Percentiles rank a stretch among this genome's conserved stretches.
These are phyloP conservation scores for Schizonepeta tenuifolia DNA, from an alignment of 257 asterid species.

Conservation along the genomic window DNA sequence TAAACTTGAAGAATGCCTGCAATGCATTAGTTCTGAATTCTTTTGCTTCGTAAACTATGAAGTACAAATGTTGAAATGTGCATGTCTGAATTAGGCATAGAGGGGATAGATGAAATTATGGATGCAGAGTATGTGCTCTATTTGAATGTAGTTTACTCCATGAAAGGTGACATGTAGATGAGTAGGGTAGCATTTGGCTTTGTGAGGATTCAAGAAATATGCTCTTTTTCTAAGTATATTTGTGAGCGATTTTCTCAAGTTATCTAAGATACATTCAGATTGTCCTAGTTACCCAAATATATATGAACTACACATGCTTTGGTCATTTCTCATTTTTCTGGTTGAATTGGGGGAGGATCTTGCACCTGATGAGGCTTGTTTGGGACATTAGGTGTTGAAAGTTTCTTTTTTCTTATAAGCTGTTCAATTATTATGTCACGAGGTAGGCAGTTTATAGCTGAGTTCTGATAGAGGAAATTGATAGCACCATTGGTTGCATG, in stretches of 20 bases:
- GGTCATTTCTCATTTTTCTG: not conserved
- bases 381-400: not conserved
- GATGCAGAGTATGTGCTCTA: not conserved
- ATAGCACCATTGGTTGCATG: not conserved
- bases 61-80: not conserved
- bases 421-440: not conserved
- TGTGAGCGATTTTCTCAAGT: slow-evolving; percentile 1
- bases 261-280: slow-evolving; percentile 3
- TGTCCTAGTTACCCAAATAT: slow-evolving; percentile 4
- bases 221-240: not conserved
- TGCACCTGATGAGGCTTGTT: not conserved
- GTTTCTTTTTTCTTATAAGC: not conserved
- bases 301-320: slow-evolving; percentile 2
- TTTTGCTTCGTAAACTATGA: slow-evolving; percentile 14
- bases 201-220: slow-evolving; percentile 7
- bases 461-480: slow-evolving; percentile 16
- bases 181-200: slow-evolving; percentile 6
- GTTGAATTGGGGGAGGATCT: not conserved
- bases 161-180: not conserved
- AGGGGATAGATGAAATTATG: slow-evolving; percentile 15
- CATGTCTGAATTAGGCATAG: not conserved
- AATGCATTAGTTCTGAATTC: not conserved
- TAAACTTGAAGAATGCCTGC: slow-evolving; percentile 8
- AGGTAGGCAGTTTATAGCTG: slow-evolving; percentile 1
- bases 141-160: not conserved